Evolutionary conservation across 108 stramenopile genomes (phyloP).

Genomic region (Cyclotella distinguenda): DNA sequence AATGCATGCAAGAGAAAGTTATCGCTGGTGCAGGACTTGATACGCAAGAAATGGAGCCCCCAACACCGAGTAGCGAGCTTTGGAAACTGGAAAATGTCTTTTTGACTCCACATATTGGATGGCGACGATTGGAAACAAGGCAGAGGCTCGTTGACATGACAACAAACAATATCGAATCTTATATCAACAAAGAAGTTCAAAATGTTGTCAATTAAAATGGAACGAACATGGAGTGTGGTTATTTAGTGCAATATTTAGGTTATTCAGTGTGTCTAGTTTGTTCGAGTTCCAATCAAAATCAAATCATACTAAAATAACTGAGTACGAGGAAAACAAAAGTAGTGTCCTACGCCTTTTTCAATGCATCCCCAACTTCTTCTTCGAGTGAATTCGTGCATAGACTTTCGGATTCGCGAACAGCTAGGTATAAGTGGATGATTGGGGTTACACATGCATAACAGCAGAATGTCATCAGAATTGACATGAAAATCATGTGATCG

Average conservation of each 20-base stretch:
- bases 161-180: conserved; percentile 72
- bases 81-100: conserved; percentile 79
- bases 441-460: too few relatives aligned
- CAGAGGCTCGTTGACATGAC: conserved; percentile 90
- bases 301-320: too few relatives aligned
- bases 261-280: too few relatives aligned
- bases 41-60: conserved; percentile 74
- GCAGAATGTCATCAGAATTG: neutral
- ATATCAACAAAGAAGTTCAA: conserved; percentile 26
- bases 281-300: too few relatives aligned
- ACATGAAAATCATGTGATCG: neutral
- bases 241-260: too few relatives aligned
- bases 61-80: conserved; percentile 55
- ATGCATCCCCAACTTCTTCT: conserved; percentile 48
- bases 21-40: conserved; percentile 89
- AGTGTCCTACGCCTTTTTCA: conserved; percentile 16
- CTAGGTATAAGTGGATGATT: too few relatives aligned
- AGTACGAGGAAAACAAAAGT: too few relatives aligned
- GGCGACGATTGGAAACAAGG: conserved; percentile 87
- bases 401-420: conserved; percentile 51
- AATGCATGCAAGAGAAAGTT: conserved; percentile 60
- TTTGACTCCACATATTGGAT: conserved; percentile 87
- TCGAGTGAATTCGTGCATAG: conserved; percentile 34
- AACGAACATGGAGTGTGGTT: neutral
- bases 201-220: conserved; percentile 48